Percentiles rank a stretch among this genome's conserved stretches.
Evolutionary conservation across 2,329 filamentous ascomycete genomes (phyloP).

Genomic region (Fusarium sp.): DNA sequence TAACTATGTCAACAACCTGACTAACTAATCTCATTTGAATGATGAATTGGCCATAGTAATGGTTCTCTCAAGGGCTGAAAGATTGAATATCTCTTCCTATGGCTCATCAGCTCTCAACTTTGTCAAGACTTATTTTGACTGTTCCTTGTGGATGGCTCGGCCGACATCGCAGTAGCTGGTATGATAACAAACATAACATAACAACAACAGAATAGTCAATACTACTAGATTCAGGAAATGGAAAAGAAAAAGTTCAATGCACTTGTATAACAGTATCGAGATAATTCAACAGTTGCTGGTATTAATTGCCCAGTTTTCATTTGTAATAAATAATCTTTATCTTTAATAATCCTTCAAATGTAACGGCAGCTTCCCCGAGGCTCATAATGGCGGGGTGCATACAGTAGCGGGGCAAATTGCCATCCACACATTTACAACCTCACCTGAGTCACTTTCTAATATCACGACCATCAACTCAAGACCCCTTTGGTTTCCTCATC

Average conservation of each 20-base stretch:
- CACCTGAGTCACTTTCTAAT: conserved; percentile 32
- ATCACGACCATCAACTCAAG: conserved; percentile 9
- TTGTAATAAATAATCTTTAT: neutral
- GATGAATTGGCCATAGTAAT: too few species aligned
- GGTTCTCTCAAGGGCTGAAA: too few species aligned
- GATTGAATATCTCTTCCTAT: too few species aligned
- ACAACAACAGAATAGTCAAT: neutral
- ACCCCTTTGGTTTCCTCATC: neutral
- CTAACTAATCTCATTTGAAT: too few species aligned
- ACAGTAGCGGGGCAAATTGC: conserved; percentile 40
- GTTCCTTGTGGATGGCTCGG: neutral
- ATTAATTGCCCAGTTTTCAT: too few species aligned
- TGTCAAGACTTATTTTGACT: neutral
- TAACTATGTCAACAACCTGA: too few species aligned
- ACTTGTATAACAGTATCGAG: neutral
- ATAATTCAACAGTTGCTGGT: too few species aligned
- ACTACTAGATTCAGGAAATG: too few species aligned
- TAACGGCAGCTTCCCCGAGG: conserved; percentile 5
- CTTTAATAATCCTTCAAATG: neutral
- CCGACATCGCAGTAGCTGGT: conserved; percentile 29
- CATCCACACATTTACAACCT: conserved; percentile 9
- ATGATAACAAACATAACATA: neutral
- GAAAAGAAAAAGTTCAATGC: neutral
- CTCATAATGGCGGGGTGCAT: conserved; percentile 46
- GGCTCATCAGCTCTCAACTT: neutral